Conservation (phyloP, 2,329 filamentous ascomycete species). For the Fusarium concolor region DNA sequence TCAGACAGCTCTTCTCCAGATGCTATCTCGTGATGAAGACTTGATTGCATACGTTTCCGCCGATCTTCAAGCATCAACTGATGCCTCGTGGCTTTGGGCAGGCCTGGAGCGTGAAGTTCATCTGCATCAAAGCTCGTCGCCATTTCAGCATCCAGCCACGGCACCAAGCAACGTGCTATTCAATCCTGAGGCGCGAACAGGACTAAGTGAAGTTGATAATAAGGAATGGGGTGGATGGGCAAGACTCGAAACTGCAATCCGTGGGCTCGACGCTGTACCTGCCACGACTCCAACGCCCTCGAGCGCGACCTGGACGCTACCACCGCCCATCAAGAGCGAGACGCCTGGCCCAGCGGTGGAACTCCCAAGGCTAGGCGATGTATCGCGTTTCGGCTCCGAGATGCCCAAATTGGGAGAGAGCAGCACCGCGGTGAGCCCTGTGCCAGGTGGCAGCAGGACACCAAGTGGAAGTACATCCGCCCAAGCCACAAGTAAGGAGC, state of each 20-base stretch:
- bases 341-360: conserved; percentile 44
- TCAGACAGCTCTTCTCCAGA: conserved; percentile 48
- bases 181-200: conserved; percentile 61
- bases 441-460: conserved; percentile 40
- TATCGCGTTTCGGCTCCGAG: conserved; percentile 48
- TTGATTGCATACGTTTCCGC: conserved; percentile 87
- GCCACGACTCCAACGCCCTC: conserved; percentile 48
- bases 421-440: conserved; percentile 47
- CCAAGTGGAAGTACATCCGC: conserved; percentile 31
- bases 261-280: conserved; percentile 47
- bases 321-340: conserved; percentile 53
- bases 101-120: conserved; percentile 64
- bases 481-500: conserved; percentile 45
- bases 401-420: conserved; percentile 40
- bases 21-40: conserved; percentile 77
- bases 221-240: conserved; percentile 86
- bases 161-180: conserved; percentile 54
- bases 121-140: conserved; percentile 39
- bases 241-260: conserved; percentile 68
- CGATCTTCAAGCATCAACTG: conserved; percentile 83
- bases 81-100: conserved; percentile 87
- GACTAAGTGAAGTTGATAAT: conserved; percentile 66
- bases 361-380: conserved; percentile 47
- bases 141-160: conserved; percentile 30
- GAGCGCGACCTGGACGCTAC: conserved; percentile 51